Conservation (phyloP, 306 rosid species). For the Dalbergia oliveri region DNA sequence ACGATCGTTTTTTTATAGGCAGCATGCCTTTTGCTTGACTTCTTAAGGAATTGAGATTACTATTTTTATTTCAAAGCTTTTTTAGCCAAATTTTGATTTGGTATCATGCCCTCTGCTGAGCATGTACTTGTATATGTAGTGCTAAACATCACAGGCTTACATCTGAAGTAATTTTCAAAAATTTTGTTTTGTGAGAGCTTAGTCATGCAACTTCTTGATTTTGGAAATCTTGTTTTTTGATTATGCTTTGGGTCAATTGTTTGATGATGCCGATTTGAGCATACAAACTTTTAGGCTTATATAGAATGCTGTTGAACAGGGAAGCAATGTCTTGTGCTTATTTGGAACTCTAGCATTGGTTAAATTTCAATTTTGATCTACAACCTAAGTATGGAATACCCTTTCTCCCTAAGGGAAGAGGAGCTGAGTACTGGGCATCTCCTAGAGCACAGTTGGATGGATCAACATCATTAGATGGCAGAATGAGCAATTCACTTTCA, state of each 20-base stretch:
- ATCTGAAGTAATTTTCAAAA: conserved; percentile 7
- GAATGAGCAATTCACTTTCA: conserved; percentile 49
- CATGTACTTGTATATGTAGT: neutral
- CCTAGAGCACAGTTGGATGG: conserved; percentile 58
- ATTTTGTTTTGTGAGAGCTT: neutral
- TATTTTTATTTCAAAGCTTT: neutral
- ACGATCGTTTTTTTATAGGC: conserved; percentile 5
- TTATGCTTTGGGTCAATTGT: conserved; percentile 22
- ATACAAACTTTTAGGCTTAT: conserved; percentile 23
- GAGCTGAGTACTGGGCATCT: conserved; percentile 57
- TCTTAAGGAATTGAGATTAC: conserved; percentile 17
- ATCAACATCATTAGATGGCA: conserved; percentile 52
- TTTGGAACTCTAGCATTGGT: conserved; percentile 39
- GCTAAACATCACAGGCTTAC: neutral
- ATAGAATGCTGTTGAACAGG: conserved; percentile 19
- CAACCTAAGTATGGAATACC: conserved; percentile 62
- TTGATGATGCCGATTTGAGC: conserved; percentile 37
- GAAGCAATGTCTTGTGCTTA: conserved; percentile 25
- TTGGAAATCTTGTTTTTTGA: neutral
- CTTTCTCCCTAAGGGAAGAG: conserved; percentile 56
- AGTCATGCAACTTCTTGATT: conserved; percentile 32
- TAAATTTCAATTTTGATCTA: conserved; percentile 22
- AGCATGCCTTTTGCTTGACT: neutral
- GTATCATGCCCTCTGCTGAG: neutral
- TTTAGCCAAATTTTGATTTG: conserved; percentile 24